Evolutionary conservation across 352 stramenopile genomes (phyloP), one percentile per base, ranked within the genome.

Genomic region (Achlya hypogyna): DNA sequence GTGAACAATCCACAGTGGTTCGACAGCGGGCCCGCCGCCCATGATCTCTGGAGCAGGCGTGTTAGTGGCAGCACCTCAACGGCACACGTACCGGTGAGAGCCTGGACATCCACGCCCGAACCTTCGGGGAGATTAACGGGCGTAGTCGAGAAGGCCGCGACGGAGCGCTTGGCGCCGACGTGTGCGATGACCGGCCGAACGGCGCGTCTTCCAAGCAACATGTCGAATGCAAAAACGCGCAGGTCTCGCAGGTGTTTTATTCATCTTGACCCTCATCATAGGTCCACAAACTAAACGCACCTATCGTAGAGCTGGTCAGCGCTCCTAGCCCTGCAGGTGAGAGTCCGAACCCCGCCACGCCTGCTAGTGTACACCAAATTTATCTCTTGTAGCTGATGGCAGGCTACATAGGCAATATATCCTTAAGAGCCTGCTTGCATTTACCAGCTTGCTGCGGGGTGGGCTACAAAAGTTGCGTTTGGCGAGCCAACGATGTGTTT

Each of bases 1-100:
- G 52, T 89, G 78, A 14, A 91, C 81, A 12, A 89, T 45, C 18
- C 62, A 68, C 52, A 69, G 49, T 8, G 67, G 28, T 8, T 68
- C 65, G 23, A 43, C 53, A 2, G 49, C 53, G n/a, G 53, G 53
- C n/a, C 22, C 32, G n/a, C n/a, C n/a, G 38, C 12, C 38, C 18
- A 31, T 47, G 32, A 32, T 14, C 14, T 63, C 53, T 63, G 35
- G 25, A 63, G 4, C 27, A 27, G 23, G n/a, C n/a, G n/a, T 1
- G n/a, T 45, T 10, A 45, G 6, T 45, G 14, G 38, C 2, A 18
- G 38, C 14, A n/a, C 12, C 38, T 45, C 38, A 1, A 45, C 6
- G 38, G n/a, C 1, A 1, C 2, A n/a, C 38, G 38, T 45, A 45
- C 38, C 38, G 12, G 38, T 45, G 38, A 45, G 38, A 10, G 38